Conservation (phyloP, 169 alveolate genomes). For the Sarcocystis neurona region DNA sequence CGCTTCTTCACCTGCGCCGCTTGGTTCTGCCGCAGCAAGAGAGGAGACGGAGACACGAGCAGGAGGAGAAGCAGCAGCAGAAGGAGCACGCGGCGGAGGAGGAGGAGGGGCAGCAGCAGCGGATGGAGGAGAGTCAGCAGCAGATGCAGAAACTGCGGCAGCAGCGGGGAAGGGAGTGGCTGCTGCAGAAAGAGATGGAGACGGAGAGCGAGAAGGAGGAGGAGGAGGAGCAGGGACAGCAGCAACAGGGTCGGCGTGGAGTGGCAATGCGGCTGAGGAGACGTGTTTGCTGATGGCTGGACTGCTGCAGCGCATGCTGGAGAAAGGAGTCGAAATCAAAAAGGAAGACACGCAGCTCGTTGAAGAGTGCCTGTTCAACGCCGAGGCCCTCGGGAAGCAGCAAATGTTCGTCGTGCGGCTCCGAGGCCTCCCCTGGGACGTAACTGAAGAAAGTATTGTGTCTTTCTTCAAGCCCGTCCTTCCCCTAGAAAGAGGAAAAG, state of each 20-base stretch:
- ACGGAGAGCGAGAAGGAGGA: not conserved
- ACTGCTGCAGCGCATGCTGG: not conserved
- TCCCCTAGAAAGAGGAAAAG: slow-evolving; percentile 17
- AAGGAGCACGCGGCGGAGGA: too few species aligned
- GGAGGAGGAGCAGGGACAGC: not conserved
- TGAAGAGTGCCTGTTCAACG: too few species aligned
- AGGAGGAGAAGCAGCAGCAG: too few species aligned
- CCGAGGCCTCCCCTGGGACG: slow-evolving; percentile 73
- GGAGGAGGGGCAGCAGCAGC: too few species aligned
- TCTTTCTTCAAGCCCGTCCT: slow-evolving; percentile 62
- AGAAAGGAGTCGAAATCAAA: not conserved
- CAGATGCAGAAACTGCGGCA: too few species aligned
- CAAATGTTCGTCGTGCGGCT: slow-evolving; percentile 42
- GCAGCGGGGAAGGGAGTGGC: too few species aligned
- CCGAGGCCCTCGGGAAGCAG: not conserved
- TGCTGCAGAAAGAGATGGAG: not conserved
- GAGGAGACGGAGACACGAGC: too few species aligned
- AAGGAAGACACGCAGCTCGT: not conserved
- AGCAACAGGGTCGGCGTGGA: not conserved
- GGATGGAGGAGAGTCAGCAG: too few species aligned
- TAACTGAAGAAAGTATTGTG: slow-evolving; percentile 63
- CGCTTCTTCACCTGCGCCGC: too few species aligned
- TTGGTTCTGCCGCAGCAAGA: too few species aligned
- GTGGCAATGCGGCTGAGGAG: not conserved
- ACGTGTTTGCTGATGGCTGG: too few species aligned